These are phyloP conservation scores for Henckelia pumila DNA, from an alignment of 257 asterid genomes.

Conservation along the genomic window DNA sequence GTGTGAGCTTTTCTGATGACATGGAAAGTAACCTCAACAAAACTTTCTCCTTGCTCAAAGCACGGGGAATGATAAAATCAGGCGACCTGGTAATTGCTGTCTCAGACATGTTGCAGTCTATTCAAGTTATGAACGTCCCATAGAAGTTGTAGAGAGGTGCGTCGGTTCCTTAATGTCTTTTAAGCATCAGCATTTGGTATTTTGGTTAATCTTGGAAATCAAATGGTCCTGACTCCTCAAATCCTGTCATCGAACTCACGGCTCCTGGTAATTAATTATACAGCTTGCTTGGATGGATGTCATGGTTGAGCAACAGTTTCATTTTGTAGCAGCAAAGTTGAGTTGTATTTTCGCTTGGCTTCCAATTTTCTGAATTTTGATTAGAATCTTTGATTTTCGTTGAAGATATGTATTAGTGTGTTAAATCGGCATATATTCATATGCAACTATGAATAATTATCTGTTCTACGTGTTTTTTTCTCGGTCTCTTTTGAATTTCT, in stretches of 20 bases:
- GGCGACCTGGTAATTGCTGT: conserved; percentile 95
- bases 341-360: conserved; percentile 28
- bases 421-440: conserved; percentile 6
- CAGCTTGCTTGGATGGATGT: conserved; percentile 10
- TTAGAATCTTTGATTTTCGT: conserved; percentile 25
- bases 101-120: conserved; percentile 93
- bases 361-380: conserved; percentile 5
- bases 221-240: conserved; percentile 1
- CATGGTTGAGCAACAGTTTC: conserved; percentile 10
- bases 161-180: conserved; percentile 12
- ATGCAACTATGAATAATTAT: conserved; percentile 15
- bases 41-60: conserved; percentile 82
- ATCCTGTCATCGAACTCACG: conserved; percentile 6
- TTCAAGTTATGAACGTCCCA: conserved; percentile 97
- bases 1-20: conserved; percentile 86
- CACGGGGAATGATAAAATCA: conserved; percentile 90
- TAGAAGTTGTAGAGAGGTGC: conserved; percentile 25
- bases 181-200: background rate
- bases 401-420: background rate
- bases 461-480: background rate
- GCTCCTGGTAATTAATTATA: background rate
- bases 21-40: conserved; percentile 95
- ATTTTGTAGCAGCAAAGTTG: conserved; percentile 27
- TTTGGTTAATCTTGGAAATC: conserved; percentile 6
- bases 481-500: background rate